Evolutionary conservation across 257 asterid genomes (phyloP), one percentile per base, ranked within the genome.

Genomic region (Nicotiana attenuata): DNA sequence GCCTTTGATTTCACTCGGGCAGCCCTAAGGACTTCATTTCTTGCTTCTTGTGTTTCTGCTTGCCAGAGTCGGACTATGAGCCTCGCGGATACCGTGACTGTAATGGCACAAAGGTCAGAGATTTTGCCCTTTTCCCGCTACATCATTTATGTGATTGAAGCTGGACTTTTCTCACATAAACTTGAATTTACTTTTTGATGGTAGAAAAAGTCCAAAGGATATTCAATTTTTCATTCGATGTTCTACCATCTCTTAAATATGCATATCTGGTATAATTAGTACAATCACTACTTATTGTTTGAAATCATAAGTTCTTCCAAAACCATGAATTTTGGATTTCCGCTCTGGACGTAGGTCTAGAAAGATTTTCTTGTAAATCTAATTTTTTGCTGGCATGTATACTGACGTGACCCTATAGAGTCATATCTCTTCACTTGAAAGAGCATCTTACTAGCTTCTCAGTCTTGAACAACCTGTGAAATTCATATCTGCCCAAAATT

Each of bases 41-140:
- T 96, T 33, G 98, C 99, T 85, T 96, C 99, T 1, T 94, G 99
- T 73, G 98, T 96, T 82, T 93, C 98, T 69, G 99, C 99, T 80
- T 96, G 99, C 83, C 98, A 94, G 88, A 96, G 98, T 84, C 93
- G 95, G 77, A 94, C 98, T 0, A 92, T 96, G 99, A 94, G 98
- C 90, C 93, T 96, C 65, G 93, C 98, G 47, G 98, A 96, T 81
- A 96, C 98, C 79, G 99, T 96, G n/a, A 86, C 94, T 47, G 98
- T 96, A 81, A 96, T 96, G 99, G 98, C 99, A 53, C 98, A 93
- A 81, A 96, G 98, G 99, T 96, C 65, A 65, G 76, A 75, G 22
- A 50, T 50, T 24, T 47, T 75, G 2, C 63, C 16, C 3, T 29
- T 57, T 26, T 20, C 16, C 63, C 38, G 4, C 0, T 24, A 75